These are phyloP conservation scores for Coemansia sp. DNA, from an alignment of 192 early-diverging fungal species.

Conservation along the genomic window DNA sequence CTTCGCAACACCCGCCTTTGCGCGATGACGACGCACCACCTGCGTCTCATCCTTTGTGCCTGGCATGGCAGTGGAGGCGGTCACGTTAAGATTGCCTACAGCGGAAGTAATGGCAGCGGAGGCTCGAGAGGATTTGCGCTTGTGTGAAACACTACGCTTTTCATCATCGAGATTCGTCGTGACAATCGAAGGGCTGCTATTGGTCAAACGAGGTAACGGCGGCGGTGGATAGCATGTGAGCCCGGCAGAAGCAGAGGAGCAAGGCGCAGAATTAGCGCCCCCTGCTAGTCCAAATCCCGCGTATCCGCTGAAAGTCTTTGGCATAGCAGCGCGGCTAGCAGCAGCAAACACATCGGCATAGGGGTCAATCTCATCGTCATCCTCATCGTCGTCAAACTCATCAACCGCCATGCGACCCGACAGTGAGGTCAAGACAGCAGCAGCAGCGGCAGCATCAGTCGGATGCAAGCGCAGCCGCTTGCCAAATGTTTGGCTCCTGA, in stretches of 20 bases:
- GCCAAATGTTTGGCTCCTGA: neutral
- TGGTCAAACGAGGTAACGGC: neutral
- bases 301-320: neutral
- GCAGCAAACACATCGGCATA: neutral
- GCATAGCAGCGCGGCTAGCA: neutral
- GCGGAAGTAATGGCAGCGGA: neutral
- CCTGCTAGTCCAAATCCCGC: neutral
- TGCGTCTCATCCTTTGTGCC: neutral
- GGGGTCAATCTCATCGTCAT: constrained; percentile 13
- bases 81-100: neutral
- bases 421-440: neutral
- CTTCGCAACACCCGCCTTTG: neutral
- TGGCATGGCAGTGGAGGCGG: neutral
- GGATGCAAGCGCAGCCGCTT: neutral
- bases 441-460: neutral
- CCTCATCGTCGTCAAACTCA: constrained; percentile 21
- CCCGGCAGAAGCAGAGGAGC: neutral
- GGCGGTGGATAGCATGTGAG: neutral
- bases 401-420: neutral
- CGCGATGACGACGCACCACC: neutral
- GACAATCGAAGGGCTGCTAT: constrained; percentile 8
- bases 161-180: neutral
- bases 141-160: neutral
- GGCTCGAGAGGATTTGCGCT: constrained; percentile 2
- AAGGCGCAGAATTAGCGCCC: neutral